phyloP scores from a whole-genome alignment of 192 early-diverging fungal species.

The Coemansia sp. region DNA sequence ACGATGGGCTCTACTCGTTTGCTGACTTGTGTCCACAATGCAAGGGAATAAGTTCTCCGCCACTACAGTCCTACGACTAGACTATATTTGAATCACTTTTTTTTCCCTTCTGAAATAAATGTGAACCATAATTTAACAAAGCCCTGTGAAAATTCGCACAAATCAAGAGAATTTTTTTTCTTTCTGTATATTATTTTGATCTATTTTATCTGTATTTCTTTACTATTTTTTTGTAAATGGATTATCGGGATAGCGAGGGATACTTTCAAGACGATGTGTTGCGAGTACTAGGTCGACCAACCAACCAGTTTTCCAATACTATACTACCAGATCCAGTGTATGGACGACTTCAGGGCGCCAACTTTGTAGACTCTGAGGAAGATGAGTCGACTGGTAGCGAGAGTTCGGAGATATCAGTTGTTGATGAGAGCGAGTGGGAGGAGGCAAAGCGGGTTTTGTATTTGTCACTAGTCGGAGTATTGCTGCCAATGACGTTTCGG shows the following conservation, averaged over 20 bases:
- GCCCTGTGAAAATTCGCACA: not conserved
- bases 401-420: not conserved
- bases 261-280: constrained; percentile 52
- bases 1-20: not conserved
- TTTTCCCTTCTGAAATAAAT: not conserved
- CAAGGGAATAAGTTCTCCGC: not conserved
- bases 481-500: constrained; percentile 43
- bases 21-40: not conserved
- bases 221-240: constrained; percentile 16
- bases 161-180: not conserved
- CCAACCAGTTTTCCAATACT: not conserved
- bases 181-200: too few relatives aligned
- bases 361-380: constrained; percentile 26
- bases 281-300: constrained; percentile 42
- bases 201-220: not conserved
- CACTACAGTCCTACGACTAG: not conserved
- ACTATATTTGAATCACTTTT: not conserved
- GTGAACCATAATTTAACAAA: constrained; percentile 8
- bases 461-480: constrained; percentile 39
- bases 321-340: constrained; percentile 15
- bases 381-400: not conserved
- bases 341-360: constrained; percentile 18
- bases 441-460: constrained; percentile 49
- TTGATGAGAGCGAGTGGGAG: constrained; percentile 39
- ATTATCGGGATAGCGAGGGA: constrained; percentile 47